These are phyloP conservation scores for Haberlea rhodopensis DNA, from an alignment of 257 asterid species.

Conservation along the genomic window DNA sequence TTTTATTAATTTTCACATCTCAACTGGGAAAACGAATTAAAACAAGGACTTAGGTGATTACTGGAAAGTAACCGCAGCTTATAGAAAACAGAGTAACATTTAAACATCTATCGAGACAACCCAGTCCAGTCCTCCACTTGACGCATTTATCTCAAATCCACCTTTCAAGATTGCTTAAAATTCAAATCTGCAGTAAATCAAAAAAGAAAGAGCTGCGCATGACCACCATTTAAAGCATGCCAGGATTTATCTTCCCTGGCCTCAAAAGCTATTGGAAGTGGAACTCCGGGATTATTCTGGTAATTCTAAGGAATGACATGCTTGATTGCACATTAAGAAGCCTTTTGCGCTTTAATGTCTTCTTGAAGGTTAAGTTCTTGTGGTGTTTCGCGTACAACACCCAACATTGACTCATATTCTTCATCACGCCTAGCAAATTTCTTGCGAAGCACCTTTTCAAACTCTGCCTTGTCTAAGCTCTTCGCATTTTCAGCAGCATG, in stretches of 20 bases:
- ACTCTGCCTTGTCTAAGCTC: slow-evolving; percentile 62
- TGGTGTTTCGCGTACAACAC: slow-evolving; percentile 41
- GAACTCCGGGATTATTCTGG: slow-evolving; percentile 30
- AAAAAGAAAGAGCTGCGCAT: slow-evolving; percentile 26
- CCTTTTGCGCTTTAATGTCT: slow-evolving; percentile 48
- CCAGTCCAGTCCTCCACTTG: too few relatives aligned
- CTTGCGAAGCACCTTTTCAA: slow-evolving; percentile 77
- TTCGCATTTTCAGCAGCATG: slow-evolving; percentile 94
- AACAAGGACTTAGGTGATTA: too few relatives aligned
- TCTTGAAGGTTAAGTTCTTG: slow-evolving; percentile 48
- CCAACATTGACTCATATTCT: slow-evolving; percentile 51
- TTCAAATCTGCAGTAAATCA: background rate
- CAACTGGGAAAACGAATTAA: too few relatives aligned
- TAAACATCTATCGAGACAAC: too few relatives aligned
- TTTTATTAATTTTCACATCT: too few relatives aligned
- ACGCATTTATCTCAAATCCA: too few relatives aligned
- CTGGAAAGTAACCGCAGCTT: too few relatives aligned
- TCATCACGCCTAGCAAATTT: slow-evolving; percentile 56
- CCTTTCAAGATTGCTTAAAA: background rate
- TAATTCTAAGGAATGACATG: slow-evolving; percentile 26
- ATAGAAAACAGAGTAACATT: too few relatives aligned
- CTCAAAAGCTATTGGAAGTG: slow-evolving; percentile 45
- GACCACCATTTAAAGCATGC: slow-evolving; percentile 35
- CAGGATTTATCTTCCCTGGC: slow-evolving; percentile 43
- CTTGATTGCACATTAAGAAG: slow-evolving; percentile 32